phyloP scores from a whole-genome alignment of 352 stramenopile genomes.

The Pythium oligandrum region DNA sequence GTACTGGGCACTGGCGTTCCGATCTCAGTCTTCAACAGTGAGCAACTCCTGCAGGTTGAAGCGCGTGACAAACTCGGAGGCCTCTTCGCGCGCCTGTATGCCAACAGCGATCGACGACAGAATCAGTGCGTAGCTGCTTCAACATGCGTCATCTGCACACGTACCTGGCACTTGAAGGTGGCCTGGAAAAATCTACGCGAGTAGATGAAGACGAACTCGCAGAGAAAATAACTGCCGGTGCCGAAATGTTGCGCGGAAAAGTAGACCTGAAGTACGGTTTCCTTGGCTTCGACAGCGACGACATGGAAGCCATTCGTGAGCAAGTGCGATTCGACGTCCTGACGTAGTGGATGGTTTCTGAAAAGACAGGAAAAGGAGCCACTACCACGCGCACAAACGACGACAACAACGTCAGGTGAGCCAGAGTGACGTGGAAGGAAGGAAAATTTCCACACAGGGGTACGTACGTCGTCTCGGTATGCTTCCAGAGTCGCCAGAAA shows the following conservation, averaged over 20 bases:
- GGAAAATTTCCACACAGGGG: not conserved
- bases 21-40: slow-evolving; percentile 22
- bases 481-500: slow-evolving; percentile 50
- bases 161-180: slow-evolving; percentile 79
- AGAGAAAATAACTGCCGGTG: slow-evolving; percentile 47
- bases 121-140: too few relatives aligned
- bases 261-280: slow-evolving; percentile 61
- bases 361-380: slow-evolving; percentile 75
- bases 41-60: slow-evolving; percentile 72
- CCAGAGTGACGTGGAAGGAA: not conserved
- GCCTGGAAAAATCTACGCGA: slow-evolving; percentile 73
- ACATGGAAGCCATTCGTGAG: slow-evolving; percentile 46
- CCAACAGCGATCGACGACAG: not conserved
- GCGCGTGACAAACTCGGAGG: slow-evolving; percentile 57
- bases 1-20: not conserved
- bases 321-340: slow-evolving; percentile 45
- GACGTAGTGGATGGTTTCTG: slow-evolving; percentile 38
- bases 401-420: not conserved
- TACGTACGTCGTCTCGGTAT: slow-evolving; percentile 60
- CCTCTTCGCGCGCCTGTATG: slow-evolving; percentile 34
- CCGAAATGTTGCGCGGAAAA: slow-evolving; percentile 58
- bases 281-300: slow-evolving; percentile 41
- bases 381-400: slow-evolving; percentile 17
- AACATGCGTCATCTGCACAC: not conserved
- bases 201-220: slow-evolving; percentile 75